Evolutionary conservation across 129 eudicot genomes (phyloP).

Genomic region (Tanacetum coccineum): DNA sequence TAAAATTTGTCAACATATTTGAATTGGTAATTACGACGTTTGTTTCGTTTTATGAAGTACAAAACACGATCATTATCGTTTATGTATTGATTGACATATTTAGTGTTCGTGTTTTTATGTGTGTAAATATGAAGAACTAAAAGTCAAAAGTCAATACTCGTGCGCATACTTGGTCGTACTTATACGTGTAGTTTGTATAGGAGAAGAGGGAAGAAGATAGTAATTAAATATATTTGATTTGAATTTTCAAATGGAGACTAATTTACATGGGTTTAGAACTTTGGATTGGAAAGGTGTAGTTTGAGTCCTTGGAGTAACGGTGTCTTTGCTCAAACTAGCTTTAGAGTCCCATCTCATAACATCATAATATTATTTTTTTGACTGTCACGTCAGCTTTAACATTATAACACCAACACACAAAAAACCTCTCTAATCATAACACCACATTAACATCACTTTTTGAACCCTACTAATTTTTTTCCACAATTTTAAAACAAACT

Average conservation of each 20-base stretch:
- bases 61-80: constrained; percentile 21
- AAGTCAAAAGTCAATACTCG: constrained; percentile 39
- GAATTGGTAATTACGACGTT: constrained; percentile 27
- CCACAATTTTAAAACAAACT: too few relatives aligned
- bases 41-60: constrained; percentile 25
- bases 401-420: too few relatives aligned
- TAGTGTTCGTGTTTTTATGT: not conserved
- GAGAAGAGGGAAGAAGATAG: constrained; percentile 7
- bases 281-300: constrained; percentile 1
- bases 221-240: constrained; percentile 14
- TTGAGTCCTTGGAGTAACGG: not conserved
- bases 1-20: constrained; percentile 26
- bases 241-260: constrained; percentile 16
- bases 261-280: not conserved
- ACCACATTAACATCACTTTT: too few relatives aligned
- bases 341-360: too few relatives aligned
- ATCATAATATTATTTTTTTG: too few relatives aligned
- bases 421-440: too few relatives aligned
- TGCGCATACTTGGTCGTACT: constrained; percentile 32
- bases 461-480: too few relatives aligned
- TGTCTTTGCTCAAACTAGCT: too few relatives aligned
- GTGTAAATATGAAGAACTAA: constrained; percentile 29
- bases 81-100: not conserved
- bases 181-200: constrained; percentile 10
- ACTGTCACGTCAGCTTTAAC: too few relatives aligned